Base-by-base conservation (phyloP, 352 stramenopile genomes). In the Phytophthora hybrid region DNA sequence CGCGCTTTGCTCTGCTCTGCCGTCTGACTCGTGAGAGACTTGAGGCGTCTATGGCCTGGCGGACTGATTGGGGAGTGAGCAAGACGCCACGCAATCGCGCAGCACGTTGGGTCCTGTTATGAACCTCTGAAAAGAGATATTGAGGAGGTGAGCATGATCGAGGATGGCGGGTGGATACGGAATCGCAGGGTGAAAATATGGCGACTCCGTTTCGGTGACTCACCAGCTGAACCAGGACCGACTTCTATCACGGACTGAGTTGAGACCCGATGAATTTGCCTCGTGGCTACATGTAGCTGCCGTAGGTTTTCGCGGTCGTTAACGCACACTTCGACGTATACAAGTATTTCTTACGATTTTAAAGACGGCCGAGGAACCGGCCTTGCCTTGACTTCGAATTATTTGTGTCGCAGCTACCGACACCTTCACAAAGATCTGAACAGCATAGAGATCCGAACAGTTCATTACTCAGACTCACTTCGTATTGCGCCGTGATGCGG, bases 31-130 rank as follows among this genome's bases (percentile, higher is more conserved):
- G 23, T 26, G 1, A 26, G 23, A 26, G 23, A 26, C 23, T 26
- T 1, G 37, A 21, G 34, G 47, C 55, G 46, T 46, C 46, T 62
- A 41, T 59, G 53, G 56, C 66, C 55, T 75, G 61, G 60, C 51
- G 47, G 57, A 76, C 72, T 76, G 72, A 79, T 79, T 78, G 71
- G 71, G 71, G 59, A 78, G 71, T 78, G 69, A 76, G 60, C 56
- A 57, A 64, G 52, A 69, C 63, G 63, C 49, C 59, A 77, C 69
- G 69, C 63, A 73, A 76, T 74, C 52, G 64, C 54, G 57, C 44
- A 26, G 49, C 64, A 73, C 65, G 57, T 72, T 60, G 37, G 58
- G 58, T 47, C 29, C 13, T 31, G 37, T 49, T 32, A 9, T 14
- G n/a, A n/a, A 49, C 59, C 70, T 73, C 3, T 14, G 19, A 34